phyloP scores from a whole-genome alignment of 805 yeast species.

The Soucietia sequanensis region DNA sequence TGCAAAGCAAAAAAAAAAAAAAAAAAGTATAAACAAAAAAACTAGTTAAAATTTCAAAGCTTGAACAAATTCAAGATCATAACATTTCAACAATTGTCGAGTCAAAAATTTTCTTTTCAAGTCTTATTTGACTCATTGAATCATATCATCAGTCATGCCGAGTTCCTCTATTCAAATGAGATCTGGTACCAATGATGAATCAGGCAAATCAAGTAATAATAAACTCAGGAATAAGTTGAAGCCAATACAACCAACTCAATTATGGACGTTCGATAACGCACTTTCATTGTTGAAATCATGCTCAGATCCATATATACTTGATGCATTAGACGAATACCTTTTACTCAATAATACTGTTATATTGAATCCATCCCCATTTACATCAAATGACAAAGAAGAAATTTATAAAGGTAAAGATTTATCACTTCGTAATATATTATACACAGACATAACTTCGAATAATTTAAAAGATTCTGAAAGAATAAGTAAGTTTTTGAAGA shows the following conservation, averaged over 20 bases:
- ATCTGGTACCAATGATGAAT: too few species aligned
- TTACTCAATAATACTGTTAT: constrained; percentile 28
- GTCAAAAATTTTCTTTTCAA: too few species aligned
- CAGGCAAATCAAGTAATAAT: too few species aligned
- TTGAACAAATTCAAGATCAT: too few species aligned
- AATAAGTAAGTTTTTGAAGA: constrained; percentile 35
- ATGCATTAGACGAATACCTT: constrained; percentile 41
- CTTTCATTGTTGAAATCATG: constrained; percentile 28
- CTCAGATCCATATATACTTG: constrained; percentile 29
- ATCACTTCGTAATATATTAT: constrained; percentile 40
- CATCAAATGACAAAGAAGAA: background rate
- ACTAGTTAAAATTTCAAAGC: too few species aligned
- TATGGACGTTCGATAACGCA: constrained; percentile 43
- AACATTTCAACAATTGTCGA: too few species aligned
- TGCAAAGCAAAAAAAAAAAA: too few species aligned
- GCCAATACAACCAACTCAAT: constrained; percentile 33
- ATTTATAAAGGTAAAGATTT: constrained; percentile 23
- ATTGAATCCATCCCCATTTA: constrained; percentile 32
- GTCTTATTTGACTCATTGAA: too few species aligned
- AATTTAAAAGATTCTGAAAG: constrained; percentile 39
- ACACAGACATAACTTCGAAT: constrained; percentile 30
- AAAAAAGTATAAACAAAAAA: too few species aligned
- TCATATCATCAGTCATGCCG: too few species aligned
- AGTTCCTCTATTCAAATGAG: too few species aligned
- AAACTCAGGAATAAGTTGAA: too few species aligned